Evolutionary conservation across 1,139 yeast species (phyloP).

Genomic region (Blastobotrys buckinghamii): DNA sequence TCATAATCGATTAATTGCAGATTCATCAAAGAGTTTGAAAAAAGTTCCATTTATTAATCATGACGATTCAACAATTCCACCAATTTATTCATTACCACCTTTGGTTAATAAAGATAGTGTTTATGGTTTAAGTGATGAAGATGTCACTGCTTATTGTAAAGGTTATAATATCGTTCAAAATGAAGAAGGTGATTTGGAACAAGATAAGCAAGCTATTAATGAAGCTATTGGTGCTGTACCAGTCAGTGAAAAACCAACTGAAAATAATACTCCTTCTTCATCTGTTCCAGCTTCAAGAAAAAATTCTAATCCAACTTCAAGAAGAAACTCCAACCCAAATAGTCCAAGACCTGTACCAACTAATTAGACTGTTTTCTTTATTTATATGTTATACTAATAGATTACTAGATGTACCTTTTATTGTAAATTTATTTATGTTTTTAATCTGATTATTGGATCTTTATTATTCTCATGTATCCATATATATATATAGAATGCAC

Average conservation of each 20-base stretch:
- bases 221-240: slow-evolving; percentile 10
- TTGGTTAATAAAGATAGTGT: slow-evolving; percentile 2
- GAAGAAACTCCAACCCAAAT: not conserved
- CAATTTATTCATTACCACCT: slow-evolving; percentile 7
- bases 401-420: no score
- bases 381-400: no score
- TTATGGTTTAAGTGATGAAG: not conserved
- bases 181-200: slow-evolving; percentile 2
- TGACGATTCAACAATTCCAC: slow-evolving; percentile 1
- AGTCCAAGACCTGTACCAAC: not conserved
- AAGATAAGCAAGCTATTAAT: slow-evolving; percentile 2
- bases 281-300: not conserved
- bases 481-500: no score
- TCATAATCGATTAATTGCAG: slow-evolving; percentile 8
- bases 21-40: not conserved
- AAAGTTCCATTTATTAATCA: slow-evolving; percentile 4
- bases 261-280: not conserved
- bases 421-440: no score
- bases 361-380: no score
- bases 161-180: slow-evolving; percentile 3
- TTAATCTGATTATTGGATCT: no score
- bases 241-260: not conserved
- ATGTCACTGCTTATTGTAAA: slow-evolving; percentile 3
- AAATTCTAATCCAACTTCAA: not conserved
- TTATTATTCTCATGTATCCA: no score